phyloP scores from a whole-genome alignment of 2,329 filamentous ascomycete genomes.

The Colletotrichum musae region DNA sequence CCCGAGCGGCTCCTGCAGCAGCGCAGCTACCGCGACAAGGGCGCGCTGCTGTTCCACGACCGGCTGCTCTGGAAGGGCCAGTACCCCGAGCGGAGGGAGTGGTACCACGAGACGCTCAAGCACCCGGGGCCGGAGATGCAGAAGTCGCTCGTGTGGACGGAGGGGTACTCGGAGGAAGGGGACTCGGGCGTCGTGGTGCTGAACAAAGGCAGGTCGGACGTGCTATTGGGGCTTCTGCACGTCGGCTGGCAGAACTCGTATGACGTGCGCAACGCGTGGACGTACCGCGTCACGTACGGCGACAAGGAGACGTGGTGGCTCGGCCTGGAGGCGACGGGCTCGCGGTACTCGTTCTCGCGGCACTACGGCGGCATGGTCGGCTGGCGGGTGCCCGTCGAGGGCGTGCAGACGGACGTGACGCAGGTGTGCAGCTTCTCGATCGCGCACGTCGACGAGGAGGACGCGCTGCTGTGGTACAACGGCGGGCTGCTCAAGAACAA shows the following conservation, averaged over 20 bases:
- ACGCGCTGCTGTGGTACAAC: slow-evolving; percentile 59
- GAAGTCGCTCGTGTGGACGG: slow-evolving; percentile 55
- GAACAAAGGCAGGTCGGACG: slow-evolving; percentile 54
- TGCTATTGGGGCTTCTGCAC: slow-evolving; percentile 58
- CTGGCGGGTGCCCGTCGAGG: slow-evolving; percentile 43
- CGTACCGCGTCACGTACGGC: slow-evolving; percentile 58
- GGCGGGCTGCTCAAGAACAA: slow-evolving; percentile 60
- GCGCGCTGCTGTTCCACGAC: slow-evolving; percentile 58
- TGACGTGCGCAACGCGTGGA: slow-evolving; percentile 55
- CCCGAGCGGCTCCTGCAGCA: slow-evolving; percentile 53
- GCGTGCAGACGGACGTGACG: slow-evolving; percentile 32
- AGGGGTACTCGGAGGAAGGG: slow-evolving; percentile 57
- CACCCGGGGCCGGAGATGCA: slow-evolving; percentile 51
- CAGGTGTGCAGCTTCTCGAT: slow-evolving; percentile 58
- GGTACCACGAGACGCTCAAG: slow-evolving; percentile 55
- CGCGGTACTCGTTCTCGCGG: slow-evolving; percentile 55
- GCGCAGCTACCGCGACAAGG: slow-evolving; percentile 49
- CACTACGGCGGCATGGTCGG: slow-evolving; percentile 60
- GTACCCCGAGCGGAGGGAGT: slow-evolving; percentile 53
- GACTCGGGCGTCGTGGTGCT: slow-evolving; percentile 60
- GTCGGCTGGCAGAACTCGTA: slow-evolving; percentile 61
- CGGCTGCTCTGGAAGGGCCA: slow-evolving; percentile 55
- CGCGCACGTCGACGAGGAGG: slow-evolving; percentile 56
- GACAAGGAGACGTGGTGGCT: slow-evolving; percentile 65
- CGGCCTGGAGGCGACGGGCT: slow-evolving; percentile 57